A percentile compares a stretch with the other conserved stretches of the same genome.
Evolutionary conservation across 108 stramenopile genomes (phyloP).

Genomic region (Heterococcus sp.): DNA sequence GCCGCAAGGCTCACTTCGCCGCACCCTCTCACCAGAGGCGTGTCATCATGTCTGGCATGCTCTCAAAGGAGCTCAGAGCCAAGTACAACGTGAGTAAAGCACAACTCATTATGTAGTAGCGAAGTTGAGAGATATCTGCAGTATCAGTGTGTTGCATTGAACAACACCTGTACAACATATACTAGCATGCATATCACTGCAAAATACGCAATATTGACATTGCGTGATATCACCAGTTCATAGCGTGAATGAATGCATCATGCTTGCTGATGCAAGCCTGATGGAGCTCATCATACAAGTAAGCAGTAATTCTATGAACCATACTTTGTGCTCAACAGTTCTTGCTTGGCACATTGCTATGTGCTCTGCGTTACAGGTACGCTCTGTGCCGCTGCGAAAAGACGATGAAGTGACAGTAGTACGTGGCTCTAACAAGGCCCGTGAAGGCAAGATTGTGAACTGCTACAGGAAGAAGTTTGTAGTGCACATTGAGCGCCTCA

Average conservation of each 20-base stretch:
- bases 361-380: slow-evolving; percentile 57
- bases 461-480: slow-evolving; percentile 97
- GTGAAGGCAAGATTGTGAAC: slow-evolving; percentile 94
- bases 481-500: slow-evolving; percentile 92
- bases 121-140: too few species aligned
- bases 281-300: too few species aligned
- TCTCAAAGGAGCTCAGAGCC: slow-evolving; percentile 95
- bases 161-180: too few species aligned
- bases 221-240: too few species aligned
- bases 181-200: too few species aligned
- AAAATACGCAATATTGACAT: too few species aligned
- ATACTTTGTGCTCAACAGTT: too few species aligned
- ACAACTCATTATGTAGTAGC: background rate
- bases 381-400: slow-evolving; percentile 96
- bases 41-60: slow-evolving; percentile 89
- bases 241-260: too few species aligned
- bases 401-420: slow-evolving; percentile 96
- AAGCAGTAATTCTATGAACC: too few species aligned
- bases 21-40: slow-evolving; percentile 86
- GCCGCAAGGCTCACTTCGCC: slow-evolving; percentile 97
- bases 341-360: too few species aligned
- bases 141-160: too few species aligned
- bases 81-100: slow-evolving; percentile 74
- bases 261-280: too few species aligned
- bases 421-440: slow-evolving; percentile 89